Evolutionary conservation across 495 filamentous ascomycete genomes (phyloP), one percentile per base, ranked within the genome.

Genomic region (Daldinia loculata): DNA sequence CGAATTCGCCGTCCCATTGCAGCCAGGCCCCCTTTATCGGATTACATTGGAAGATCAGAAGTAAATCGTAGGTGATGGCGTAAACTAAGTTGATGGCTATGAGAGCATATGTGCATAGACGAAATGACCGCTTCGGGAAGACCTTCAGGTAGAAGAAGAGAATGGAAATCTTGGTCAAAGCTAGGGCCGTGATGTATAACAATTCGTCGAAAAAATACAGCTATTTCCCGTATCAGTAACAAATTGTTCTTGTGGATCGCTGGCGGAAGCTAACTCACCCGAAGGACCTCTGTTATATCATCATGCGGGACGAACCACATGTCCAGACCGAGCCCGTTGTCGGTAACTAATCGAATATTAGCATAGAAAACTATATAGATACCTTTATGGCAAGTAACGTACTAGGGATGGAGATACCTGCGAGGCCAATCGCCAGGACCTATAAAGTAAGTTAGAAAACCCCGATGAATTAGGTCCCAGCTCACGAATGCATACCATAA

Each of bases 131-230:
- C 29, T 81, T 77, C 39, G 81, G 80, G 59, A 86, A 86, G 51
- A 86, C 80, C 36, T 83, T 83, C 26, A 86, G 77, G 74, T 86
- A 86, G 72, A 86, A 85, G 68, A 78, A 79, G 8, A 86, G 80
- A 36, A 86, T 82, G 41, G 82, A 83, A 34, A 85, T 63, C 64
- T 87, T 86, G 38, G 81, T 82, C 17, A 84, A 67, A 15, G 78
- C 74, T 26, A 87, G 76, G 50, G 77, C 71, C 32, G 78, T 67
- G 19, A 82, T 70, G 63, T 83, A 82, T 45, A 83, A 38, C 5
- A 74, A 58, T 57, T 82, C 79, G 51, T 71, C 77, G 58, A 78
- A 75, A 73, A 76, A 84, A 34, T 83, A 79, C 15, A 78, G 22
- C 80, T 82, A 62, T 51, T 67, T 19, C 8, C n/a, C 22, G 34